Base-by-base conservation (phyloP, 2,329 filamentous ascomycete species). In the Pseudogymnoascus destructans region DNA sequence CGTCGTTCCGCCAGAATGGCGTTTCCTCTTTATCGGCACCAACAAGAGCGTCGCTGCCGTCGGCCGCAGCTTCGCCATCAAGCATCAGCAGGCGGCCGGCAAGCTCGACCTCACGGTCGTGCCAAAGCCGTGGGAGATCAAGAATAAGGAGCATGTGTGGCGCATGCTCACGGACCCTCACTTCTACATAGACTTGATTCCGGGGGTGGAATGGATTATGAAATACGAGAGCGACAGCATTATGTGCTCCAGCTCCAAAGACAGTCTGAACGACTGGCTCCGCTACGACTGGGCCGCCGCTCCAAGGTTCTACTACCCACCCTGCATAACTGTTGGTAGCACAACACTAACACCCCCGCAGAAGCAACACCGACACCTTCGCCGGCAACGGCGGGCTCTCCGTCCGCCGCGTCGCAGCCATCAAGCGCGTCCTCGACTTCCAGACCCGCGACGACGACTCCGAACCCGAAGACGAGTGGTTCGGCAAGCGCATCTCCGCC, bases 201-300 rank as follows among this genome's bases (percentile, higher is more conserved):
- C 76, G 0, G 71, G 70, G 0, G 76, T 75, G 32, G 77, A 80
- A 66, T 80, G 76, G 76, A 66, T 81, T 23, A 69, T 81, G 57
- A 75, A 76, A 64, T 81, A 75, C 63, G 77, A 80, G 62, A 70
- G 73, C n/a, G 78, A 81, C 64, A 78, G 75, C 63, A 78, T 81
- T 49, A 67, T 80, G 49, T 81, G 78, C 63, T 74, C 77, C 58
- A 80, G 80, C 64, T 77, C 77, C 9, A 70, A 70, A n/a, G 70
- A 66, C 36, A 75, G 75, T 61, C 65, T 81, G 36, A 75, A 81
- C 62, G 75, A 79, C 5, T 80, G 76, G 76, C 68, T 80, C 8
- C 66, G 71, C n/a, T 80, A 74, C 70, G 73, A 75, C 62, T 81
- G 78, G 77, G 75, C 77, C 19, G 78, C 78, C 4, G 75, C 77